Percentiles rank a stretch among this genome's conserved stretches.
Conservation (phyloP, 768 basidiomycete genomes). For the Leccinum fibrillosum region DNA sequence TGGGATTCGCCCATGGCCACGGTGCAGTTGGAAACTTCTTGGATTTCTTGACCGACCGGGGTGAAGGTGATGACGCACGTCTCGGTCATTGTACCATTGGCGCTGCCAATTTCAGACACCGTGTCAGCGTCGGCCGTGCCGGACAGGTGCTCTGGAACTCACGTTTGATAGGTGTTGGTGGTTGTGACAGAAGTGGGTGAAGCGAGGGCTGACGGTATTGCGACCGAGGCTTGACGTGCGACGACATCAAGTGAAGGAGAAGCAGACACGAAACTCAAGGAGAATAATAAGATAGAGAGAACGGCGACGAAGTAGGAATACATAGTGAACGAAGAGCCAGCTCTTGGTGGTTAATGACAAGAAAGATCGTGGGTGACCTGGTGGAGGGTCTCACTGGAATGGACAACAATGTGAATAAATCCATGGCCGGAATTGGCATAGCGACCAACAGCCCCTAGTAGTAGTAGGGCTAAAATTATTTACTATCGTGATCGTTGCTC, state of each 20-base stretch:
- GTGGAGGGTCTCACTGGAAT: background rate
- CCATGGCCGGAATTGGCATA: conserved; percentile 13
- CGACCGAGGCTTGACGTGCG: conserved; percentile 23
- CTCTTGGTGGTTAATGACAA: conserved; percentile 26
- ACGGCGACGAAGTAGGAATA: conserved; percentile 15
- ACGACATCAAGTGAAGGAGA: conserved; percentile 19
- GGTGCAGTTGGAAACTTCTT: conserved; percentile 54
- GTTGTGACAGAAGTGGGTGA: conserved; percentile 37
- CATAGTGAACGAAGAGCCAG: conserved; percentile 38
- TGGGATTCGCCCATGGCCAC: conserved; percentile 28
- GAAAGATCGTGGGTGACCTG: background rate
- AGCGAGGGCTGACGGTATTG: conserved; percentile 21
- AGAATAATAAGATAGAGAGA: conserved; percentile 25
- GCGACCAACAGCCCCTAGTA: conserved; percentile 10
- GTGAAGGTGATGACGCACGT: conserved; percentile 60
- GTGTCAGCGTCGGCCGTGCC: background rate
- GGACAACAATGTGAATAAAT: background rate
- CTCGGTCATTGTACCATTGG: conserved; percentile 49
- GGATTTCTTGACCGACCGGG: conserved; percentile 49
- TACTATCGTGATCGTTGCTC: background rate
- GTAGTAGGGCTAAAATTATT: background rate
- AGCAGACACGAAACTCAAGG: conserved; percentile 25
- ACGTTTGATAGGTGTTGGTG: conserved; percentile 38
- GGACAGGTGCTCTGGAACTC: conserved; percentile 21
- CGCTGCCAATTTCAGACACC: conserved; percentile 27